Conservation (phyloP, 2,329 filamentous ascomycete species). For the Hymenotorrendiella dingleyae region DNA sequence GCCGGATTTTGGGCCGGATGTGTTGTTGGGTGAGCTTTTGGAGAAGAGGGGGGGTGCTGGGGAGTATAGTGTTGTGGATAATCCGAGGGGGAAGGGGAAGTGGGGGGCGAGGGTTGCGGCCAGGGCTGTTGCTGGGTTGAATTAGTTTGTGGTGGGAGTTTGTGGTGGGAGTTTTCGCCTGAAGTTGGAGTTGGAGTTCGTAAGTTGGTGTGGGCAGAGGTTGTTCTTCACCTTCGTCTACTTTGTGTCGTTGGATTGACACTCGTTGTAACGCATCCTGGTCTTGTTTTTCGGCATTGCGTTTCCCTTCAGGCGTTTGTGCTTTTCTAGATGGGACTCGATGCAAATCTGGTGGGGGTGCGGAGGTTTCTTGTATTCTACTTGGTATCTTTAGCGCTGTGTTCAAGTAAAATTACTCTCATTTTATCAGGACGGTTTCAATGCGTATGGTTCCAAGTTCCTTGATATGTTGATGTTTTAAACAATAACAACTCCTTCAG, state of each 20-base stretch:
- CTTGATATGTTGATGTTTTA: no score
- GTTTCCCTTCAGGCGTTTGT: neutral
- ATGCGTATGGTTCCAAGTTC: no score
- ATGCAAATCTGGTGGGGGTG: neutral
- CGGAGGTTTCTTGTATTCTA: no score
- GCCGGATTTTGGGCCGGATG: conserved; percentile 55
- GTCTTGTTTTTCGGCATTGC: neutral
- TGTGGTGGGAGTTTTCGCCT: neutral
- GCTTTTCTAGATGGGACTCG: neutral
- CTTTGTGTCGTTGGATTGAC: no score
- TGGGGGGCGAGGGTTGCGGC: neutral
- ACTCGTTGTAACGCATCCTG: neutral
- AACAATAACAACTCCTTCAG: no score
- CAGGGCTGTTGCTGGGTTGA: neutral
- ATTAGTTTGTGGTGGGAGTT: neutral
- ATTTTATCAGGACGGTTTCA: no score
- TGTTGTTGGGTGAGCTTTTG: neutral
- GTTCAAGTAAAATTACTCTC: no score
- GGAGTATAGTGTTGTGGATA: neutral
- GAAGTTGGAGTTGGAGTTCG: no score
- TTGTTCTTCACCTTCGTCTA: neutral
- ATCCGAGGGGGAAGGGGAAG: conserved; percentile 5
- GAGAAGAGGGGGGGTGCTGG: neutral
- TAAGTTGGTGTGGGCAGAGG: neutral
- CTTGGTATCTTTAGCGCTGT: no score